Evolutionary conservation across 108 stramenopile species (phyloP).

Genomic region (Skeletonema grethae): DNA sequence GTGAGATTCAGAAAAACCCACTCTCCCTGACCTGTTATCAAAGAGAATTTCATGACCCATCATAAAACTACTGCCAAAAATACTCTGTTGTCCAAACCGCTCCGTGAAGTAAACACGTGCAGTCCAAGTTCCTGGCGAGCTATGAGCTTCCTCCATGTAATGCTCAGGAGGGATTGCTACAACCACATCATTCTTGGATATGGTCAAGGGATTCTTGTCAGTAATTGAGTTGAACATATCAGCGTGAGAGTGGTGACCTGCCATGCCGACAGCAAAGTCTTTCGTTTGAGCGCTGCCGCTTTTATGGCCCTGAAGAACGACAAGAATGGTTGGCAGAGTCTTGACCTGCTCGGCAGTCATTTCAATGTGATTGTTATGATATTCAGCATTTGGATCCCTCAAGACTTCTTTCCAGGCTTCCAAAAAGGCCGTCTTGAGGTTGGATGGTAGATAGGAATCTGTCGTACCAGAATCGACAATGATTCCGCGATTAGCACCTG

Average conservation of each 20-base stretch:
- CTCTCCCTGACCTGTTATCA: slow-evolving; percentile 67
- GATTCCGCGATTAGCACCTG: slow-evolving; percentile 62
- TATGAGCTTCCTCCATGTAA: slow-evolving; percentile 70
- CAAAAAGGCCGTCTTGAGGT: slow-evolving; percentile 61
- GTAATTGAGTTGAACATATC: slow-evolving; percentile 25
- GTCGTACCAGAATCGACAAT: slow-evolving; percentile 98
- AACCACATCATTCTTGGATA: slow-evolving; percentile 70
- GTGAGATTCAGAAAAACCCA: slow-evolving; percentile 89
- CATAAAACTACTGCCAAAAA: slow-evolving; percentile 95
- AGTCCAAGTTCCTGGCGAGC: slow-evolving; percentile 39
- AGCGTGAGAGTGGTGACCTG: slow-evolving; percentile 19
- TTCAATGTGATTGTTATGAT: slow-evolving; percentile 38
- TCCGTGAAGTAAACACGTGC: slow-evolving; percentile 84
- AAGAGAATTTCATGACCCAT: slow-evolving; percentile 93
- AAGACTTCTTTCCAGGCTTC: slow-evolving; percentile 60
- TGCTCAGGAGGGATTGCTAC: slow-evolving; percentile 79
- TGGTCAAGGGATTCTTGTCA: slow-evolving; percentile 22
- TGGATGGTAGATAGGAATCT: slow-evolving; percentile 87
- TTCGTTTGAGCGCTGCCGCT: slow-evolving; percentile 19
- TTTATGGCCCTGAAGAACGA: slow-evolving; percentile 64
- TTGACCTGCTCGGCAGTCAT: slow-evolving; percentile 63
- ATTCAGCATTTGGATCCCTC: slow-evolving; percentile 36
- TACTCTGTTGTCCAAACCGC: slow-evolving; percentile 56
- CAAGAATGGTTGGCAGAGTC: slow-evolving; percentile 78
- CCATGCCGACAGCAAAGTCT: slow-evolving; percentile 28